A percentile compares a stretch with the other conserved stretches of the same genome.
These are phyloP conservation scores for Elaeis guineensis DNA, from an alignment of 176 grass and related monocot species.

Conservation along the genomic window DNA sequence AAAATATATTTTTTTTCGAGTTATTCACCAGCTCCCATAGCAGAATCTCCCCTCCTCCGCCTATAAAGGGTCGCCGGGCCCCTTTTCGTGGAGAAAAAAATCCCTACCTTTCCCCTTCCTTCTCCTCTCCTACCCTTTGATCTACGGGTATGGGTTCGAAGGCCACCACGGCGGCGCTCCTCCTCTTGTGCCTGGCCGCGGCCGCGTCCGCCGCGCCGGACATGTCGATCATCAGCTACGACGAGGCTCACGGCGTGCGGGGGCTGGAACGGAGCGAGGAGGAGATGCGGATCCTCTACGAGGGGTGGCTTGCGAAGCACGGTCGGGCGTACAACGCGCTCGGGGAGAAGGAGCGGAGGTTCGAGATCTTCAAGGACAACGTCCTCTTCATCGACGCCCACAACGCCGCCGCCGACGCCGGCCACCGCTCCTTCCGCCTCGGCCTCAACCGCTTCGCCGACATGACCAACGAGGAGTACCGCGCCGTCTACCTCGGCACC, in stretches of 20 bases:
- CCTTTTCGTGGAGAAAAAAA: not conserved
- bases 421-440: too few relatives aligned
- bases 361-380: conserved; percentile 4
- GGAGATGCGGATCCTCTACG: not conserved
- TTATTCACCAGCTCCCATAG: too few relatives aligned
- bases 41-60: too few relatives aligned
- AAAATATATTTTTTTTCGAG: too few relatives aligned
- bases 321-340: not conserved
- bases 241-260: conserved; percentile 1
- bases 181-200: not conserved
- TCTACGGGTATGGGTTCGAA: not conserved
- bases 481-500: not conserved
- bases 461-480: too few relatives aligned
- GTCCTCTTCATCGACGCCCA: conserved; percentile 7
- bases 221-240: conserved; percentile 7
- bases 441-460: too few relatives aligned
- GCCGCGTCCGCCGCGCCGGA: not conserved
- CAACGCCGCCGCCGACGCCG: not conserved
- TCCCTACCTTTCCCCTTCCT: not conserved
- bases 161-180: not conserved
- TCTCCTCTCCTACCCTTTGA: not conserved
- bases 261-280: conserved; percentile 8
- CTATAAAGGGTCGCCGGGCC: too few relatives aligned
- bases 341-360: conserved; percentile 1
- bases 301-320: not conserved